Percentiles rank a stretch among this genome's conserved stretches.
phyloP scores from a whole-genome alignment of 2,329 filamentous ascomycete species.

The Aspergillus fijiensis region DNA sequence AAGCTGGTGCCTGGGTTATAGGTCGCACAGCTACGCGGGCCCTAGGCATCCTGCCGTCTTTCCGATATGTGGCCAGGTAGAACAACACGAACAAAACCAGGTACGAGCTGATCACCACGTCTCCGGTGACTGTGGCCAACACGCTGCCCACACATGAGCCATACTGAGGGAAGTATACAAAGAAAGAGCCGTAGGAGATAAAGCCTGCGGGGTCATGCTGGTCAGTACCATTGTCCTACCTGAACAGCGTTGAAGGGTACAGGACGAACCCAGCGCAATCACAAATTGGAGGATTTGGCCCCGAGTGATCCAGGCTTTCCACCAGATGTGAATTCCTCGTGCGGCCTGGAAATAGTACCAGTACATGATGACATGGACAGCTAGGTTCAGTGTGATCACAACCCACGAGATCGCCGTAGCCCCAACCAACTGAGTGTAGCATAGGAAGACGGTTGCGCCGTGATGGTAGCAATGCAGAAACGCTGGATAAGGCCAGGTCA shows the following conservation, averaged over 20 bases:
- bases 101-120: neutral
- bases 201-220: constrained; percentile 61
- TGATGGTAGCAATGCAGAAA: constrained; percentile 99
- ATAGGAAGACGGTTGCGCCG: constrained; percentile 89
- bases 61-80: neutral
- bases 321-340: constrained; percentile 92
- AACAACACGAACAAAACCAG: neutral
- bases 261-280: constrained; percentile 53
- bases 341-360: constrained; percentile 99
- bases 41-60: neutral
- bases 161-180: neutral
- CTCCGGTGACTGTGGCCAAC: neutral
- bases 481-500: constrained; percentile 35
- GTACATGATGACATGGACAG: constrained; percentile 97
- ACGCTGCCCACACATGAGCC: neutral
- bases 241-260: constrained; percentile 57
- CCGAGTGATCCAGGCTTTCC: constrained; percentile 99
- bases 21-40: neutral
- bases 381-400: constrained; percentile 83
- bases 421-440: constrained; percentile 93
- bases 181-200: constrained; percentile 54
- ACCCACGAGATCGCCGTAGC: constrained; percentile 92
- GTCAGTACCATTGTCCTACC: constrained; percentile 52
- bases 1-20: neutral
- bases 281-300: constrained; percentile 96